These are phyloP conservation scores for Colletotrichum lindemuthianum DNA, from an alignment of 2,329 filamentous ascomycete species.

Conservation along the genomic window DNA sequence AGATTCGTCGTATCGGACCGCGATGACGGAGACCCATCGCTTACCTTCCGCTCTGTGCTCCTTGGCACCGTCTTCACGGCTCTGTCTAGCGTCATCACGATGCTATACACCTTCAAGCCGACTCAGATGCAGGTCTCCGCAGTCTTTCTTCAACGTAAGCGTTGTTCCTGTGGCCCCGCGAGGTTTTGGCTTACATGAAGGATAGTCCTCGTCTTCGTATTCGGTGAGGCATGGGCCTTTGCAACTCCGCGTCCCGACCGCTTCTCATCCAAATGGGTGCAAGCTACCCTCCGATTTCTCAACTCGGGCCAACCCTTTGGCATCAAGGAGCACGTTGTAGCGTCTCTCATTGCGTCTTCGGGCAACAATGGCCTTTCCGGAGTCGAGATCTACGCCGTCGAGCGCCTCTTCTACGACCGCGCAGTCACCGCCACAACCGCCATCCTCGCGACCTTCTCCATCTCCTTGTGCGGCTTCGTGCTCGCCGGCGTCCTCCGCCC, in stretches of 20 bases:
- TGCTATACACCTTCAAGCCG: conserved; percentile 38
- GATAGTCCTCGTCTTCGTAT: conserved; percentile 31
- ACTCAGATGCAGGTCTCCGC: conserved; percentile 36
- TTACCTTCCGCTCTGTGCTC: conserved; percentile 38
- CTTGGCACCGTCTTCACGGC: conserved; percentile 36
- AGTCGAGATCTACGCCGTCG: conserved; percentile 39
- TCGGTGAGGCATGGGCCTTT: conserved; percentile 33
- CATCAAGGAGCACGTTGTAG: conserved; percentile 39
- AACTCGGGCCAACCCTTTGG: conserved; percentile 37
- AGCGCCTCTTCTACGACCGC: conserved; percentile 37
- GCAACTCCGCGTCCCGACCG: conserved; percentile 29
- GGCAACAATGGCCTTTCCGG: conserved; percentile 37
- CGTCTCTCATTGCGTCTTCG: conserved; percentile 38
- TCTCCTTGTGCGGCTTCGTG: conserved; percentile 44
- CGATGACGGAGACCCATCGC: conserved; percentile 37
- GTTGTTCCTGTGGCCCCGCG: background rate
- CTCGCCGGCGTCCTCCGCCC: conserved; percentile 43
- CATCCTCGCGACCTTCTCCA: conserved; percentile 42
- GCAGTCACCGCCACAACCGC: conserved; percentile 40
- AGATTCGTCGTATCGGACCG: conserved; percentile 37
- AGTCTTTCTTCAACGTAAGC: conserved; percentile 35
- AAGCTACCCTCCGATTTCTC: conserved; percentile 26
- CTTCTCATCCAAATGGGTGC: conserved; percentile 18
- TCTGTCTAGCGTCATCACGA: conserved; percentile 39
- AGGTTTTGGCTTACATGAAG: background rate